A percentile compares a stretch with the other conserved stretches of the same genome.
phyloP scores from a whole-genome alignment of 441 rosid genomes.

The Erysimum cheiri region DNA sequence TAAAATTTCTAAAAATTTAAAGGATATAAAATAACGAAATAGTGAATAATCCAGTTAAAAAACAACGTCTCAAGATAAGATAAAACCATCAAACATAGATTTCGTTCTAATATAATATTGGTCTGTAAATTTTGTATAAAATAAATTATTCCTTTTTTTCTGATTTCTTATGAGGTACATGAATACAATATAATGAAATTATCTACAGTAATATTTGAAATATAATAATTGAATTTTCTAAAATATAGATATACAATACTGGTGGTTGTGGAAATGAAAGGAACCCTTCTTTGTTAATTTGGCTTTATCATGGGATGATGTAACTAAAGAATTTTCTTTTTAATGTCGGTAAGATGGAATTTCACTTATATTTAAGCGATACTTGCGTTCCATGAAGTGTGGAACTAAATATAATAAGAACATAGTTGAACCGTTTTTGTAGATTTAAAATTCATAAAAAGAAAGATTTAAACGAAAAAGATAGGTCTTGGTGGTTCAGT shows the following conservation, averaged over 20 bases:
- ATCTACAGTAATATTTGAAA: neutral
- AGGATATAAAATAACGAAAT: too few relatives aligned
- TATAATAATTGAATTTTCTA: neutral
- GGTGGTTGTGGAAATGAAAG: neutral
- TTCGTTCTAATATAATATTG: too few relatives aligned
- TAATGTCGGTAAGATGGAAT: neutral
- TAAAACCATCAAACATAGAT: neutral
- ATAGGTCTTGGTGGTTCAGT: too few relatives aligned
- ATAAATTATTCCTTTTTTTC: neutral
- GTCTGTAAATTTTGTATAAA: too few relatives aligned
- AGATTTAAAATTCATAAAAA: too few relatives aligned
- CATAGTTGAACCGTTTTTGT: too few relatives aligned
- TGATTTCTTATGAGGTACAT: neutral
- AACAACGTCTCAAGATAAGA: neutral
- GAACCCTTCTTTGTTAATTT: neutral
- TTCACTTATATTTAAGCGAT: neutral
- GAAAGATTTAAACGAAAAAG: too few relatives aligned
- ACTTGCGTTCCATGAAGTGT: constrained; percentile 20
- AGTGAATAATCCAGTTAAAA: neutral
- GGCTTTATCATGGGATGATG: neutral
- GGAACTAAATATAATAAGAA: neutral
- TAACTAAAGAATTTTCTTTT: neutral
- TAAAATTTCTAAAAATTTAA: too few relatives aligned
- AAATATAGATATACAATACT: neutral
- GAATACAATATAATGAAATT: neutral